Evolutionary conservation across 495 filamentous ascomycete genomes (phyloP).

Genomic region (Friedmanniomyces simplex): DNA sequence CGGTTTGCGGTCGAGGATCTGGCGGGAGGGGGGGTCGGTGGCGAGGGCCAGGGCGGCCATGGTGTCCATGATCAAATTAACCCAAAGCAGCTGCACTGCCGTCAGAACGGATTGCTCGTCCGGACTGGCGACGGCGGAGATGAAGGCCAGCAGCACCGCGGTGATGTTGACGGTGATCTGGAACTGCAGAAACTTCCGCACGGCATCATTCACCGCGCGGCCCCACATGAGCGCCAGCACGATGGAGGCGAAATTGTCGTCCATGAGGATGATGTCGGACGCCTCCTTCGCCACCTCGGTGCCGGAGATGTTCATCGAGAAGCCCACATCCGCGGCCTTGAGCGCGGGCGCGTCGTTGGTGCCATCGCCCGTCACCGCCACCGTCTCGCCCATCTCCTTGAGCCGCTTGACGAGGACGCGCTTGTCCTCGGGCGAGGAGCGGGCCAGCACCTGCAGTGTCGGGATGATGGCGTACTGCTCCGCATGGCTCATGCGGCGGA

Average conservation of each 20-base stretch:
- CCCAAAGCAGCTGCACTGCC: slow-evolving; percentile 81
- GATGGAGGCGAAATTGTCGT: slow-evolving; percentile 87
- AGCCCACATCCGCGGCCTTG: slow-evolving; percentile 79
- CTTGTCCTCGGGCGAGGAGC: slow-evolving; percentile 80
- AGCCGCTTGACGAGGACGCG: slow-evolving; percentile 66
- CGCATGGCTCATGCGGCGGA: slow-evolving; percentile 54
- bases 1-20: slow-evolving; percentile 62
- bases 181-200: slow-evolving; percentile 89
- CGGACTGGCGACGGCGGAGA: slow-evolving; percentile 60
- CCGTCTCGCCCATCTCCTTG: slow-evolving; percentile 78
- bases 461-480: slow-evolving; percentile 65
- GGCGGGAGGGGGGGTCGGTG: slow-evolving; percentile 65
- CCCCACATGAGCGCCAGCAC: slow-evolving; percentile 84
- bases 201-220: slow-evolving; percentile 75
- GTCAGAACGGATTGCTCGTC: slow-evolving; percentile 65
- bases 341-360: slow-evolving; percentile 87
- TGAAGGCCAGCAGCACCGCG: slow-evolving; percentile 71
- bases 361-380: slow-evolving; percentile 87
- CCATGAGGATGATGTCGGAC: slow-evolving; percentile 56
- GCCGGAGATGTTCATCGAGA: slow-evolving; percentile 84
- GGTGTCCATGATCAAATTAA: slow-evolving; percentile 94
- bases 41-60: slow-evolving; percentile 87
- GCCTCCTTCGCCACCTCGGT: slow-evolving; percentile 71
- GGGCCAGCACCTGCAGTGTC: slow-evolving; percentile 69
- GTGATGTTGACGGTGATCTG: slow-evolving; percentile 90